These are phyloP conservation scores for Sindora glabra DNA, from an alignment of 306 rosid genomes.

Conservation along the genomic window DNA sequence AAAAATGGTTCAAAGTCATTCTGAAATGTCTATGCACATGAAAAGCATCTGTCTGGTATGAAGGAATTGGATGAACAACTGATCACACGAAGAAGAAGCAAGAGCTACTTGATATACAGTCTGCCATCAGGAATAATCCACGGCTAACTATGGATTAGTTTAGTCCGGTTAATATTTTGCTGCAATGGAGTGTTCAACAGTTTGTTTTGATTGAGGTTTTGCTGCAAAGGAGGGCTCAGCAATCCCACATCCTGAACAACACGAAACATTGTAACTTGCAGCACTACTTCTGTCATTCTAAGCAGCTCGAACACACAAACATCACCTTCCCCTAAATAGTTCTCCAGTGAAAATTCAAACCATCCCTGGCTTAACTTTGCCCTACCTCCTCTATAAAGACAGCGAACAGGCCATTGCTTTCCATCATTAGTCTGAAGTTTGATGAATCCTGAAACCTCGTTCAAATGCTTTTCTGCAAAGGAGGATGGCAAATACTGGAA, in stretches of 20 bases:
- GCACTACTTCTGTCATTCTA: slow-evolving; percentile 54
- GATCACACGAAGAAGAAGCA: slow-evolving; percentile 31
- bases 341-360: slow-evolving; percentile 81
- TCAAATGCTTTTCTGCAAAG: slow-evolving; percentile 89
- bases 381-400: slow-evolving; percentile 82
- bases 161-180: slow-evolving; percentile 32
- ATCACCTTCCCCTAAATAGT: slow-evolving; percentile 89
- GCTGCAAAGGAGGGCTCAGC: slow-evolving; percentile 36
- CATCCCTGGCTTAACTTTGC: slow-evolving; percentile 97
- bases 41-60: slow-evolving; percentile 36
- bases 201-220: slow-evolving; percentile 26
- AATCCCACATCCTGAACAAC: slow-evolving; percentile 48
- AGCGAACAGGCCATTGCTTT: slow-evolving; percentile 86
- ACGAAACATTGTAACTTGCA: slow-evolving; percentile 69
- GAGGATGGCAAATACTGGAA: slow-evolving; percentile 93
- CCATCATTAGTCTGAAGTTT: slow-evolving; percentile 78
- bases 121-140: slow-evolving; percentile 21
- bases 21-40: slow-evolving; percentile 34
- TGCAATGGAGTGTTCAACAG: slow-evolving; percentile 37
- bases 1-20: slow-evolving; percentile 34
- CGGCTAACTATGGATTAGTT: slow-evolving; percentile 43
- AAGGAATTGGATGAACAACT: slow-evolving; percentile 34
- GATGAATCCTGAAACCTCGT: slow-evolving; percentile 84
- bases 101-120: slow-evolving; percentile 23
- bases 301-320: slow-evolving; percentile 91